phyloP scores from a whole-genome alignment of 495 filamentous ascomycete species.

The Aspergillus affinis region DNA sequence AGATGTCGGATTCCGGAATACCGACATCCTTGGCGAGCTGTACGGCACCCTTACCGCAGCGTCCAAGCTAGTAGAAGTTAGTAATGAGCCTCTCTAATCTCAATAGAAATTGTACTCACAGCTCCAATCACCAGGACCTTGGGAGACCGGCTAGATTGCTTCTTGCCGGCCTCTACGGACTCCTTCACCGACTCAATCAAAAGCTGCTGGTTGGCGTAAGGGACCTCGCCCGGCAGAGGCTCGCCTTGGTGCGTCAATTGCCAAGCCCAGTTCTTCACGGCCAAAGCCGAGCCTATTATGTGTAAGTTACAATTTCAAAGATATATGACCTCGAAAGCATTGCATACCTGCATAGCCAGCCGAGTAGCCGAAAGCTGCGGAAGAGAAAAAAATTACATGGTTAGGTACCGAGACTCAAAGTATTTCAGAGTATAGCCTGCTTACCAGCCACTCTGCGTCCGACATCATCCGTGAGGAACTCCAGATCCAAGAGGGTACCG shows the following conservation, averaged over 20 bases:
- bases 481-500: conserved; percentile 83
- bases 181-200: conserved; percentile 73
- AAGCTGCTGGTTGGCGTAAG: conserved; percentile 74
- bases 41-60: conserved; percentile 84
- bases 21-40: conserved; percentile 75
- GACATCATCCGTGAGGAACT: conserved; percentile 79
- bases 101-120: conserved; percentile 28
- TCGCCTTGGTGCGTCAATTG: conserved; percentile 68
- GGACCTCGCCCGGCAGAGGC: conserved; percentile 64
- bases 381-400: background rate
- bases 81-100: background rate
- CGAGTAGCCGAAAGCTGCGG: conserved; percentile 64
- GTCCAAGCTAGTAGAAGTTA: conserved; percentile 54
- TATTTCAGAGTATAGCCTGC: conserved; percentile 29
- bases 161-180: conserved; percentile 58
- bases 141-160: conserved; percentile 50
- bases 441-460: conserved; percentile 75
- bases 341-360: conserved; percentile 70
- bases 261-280: conserved; percentile 86
- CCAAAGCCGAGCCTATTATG: conserved; percentile 59
- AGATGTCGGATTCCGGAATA: conserved; percentile 67
- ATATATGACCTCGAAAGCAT: background rate
- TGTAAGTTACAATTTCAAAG: background rate
- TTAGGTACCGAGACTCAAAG: conserved; percentile 25
- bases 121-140: conserved; percentile 61